Conservation (phyloP, 106 monocot species). For the Iris macrosiphon region DNA sequence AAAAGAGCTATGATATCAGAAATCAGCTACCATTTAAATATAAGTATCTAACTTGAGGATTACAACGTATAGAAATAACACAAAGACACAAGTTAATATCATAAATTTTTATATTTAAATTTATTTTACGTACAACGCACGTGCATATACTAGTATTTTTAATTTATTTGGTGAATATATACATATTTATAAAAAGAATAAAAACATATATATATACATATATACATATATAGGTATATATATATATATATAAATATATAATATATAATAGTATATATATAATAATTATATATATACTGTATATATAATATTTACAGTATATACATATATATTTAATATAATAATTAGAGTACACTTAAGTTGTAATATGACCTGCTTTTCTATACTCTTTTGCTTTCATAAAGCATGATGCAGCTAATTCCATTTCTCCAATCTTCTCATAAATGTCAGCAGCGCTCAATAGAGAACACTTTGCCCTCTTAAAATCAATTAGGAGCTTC, state of each 20-base stretch:
- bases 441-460: slow-evolving; percentile 47
- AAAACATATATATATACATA: neutral
- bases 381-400: slow-evolving; percentile 37
- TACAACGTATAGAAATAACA: no score
- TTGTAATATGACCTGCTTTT: slow-evolving; percentile 38
- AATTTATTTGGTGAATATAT: no score
- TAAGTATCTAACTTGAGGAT: no score
- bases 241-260: neutral
- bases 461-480: slow-evolving; percentile 19
- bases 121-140: no score
- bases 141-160: no score
- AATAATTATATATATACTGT: neutral
- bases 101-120: no score
- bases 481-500: slow-evolving; percentile 18
- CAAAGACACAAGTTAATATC: no score
- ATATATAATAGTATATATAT: neutral
- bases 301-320: no score
- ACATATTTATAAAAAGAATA: no score
- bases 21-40: no score
- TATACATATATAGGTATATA: neutral
- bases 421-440: slow-evolving; percentile 41
- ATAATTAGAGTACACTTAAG: no score
- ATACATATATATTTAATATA: neutral
- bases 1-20: no score
- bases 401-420: slow-evolving; percentile 41